Conservation (phyloP, 805 yeast species). For the Jamesozyma rosinii region DNA sequence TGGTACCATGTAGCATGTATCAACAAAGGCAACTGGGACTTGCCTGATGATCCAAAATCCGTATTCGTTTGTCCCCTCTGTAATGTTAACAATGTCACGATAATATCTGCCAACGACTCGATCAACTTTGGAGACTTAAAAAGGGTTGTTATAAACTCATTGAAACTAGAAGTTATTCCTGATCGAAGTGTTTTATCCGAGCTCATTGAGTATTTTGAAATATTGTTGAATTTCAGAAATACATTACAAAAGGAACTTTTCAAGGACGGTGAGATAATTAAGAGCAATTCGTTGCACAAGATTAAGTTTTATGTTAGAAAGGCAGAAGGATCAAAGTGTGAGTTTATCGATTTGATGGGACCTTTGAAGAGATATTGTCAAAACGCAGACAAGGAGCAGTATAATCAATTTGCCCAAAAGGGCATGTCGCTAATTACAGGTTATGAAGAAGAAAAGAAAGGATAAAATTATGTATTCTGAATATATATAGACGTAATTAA, state of each 20-base stretch:
- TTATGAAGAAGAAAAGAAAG: neutral
- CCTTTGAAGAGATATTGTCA: constrained; percentile 11
- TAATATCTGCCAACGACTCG: neutral
- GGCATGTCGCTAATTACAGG: constrained; percentile 7
- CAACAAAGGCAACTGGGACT: constrained; percentile 30
- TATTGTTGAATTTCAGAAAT: constrained; percentile 11
- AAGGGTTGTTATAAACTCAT: constrained; percentile 11
- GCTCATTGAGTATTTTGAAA: constrained; percentile 10
- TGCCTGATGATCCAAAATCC: constrained; percentile 29
- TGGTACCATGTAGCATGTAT: constrained; percentile 65
- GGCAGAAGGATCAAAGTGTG: constrained; percentile 35
- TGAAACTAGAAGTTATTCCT: constrained; percentile 17
- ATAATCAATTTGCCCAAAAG: neutral
- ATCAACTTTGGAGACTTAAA: constrained; percentile 15
- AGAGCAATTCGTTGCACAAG: constrained; percentile 20
- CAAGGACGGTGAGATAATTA: constrained; percentile 12
- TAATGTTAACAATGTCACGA: constrained; percentile 24
- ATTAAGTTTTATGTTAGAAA: constrained; percentile 40
- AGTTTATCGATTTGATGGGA: constrained; percentile 7
- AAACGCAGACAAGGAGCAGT: constrained; percentile 3
- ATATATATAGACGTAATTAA: no score
- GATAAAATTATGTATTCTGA: no score
- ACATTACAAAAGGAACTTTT: constrained; percentile 8
- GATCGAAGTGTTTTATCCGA: constrained; percentile 10
- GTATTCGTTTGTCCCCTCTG: constrained; percentile 49